Evolutionary conservation across 208 protist species (phyloP), one percentile per base, ranked within the genome.

Genomic region (Leishmania turanica): DNA sequence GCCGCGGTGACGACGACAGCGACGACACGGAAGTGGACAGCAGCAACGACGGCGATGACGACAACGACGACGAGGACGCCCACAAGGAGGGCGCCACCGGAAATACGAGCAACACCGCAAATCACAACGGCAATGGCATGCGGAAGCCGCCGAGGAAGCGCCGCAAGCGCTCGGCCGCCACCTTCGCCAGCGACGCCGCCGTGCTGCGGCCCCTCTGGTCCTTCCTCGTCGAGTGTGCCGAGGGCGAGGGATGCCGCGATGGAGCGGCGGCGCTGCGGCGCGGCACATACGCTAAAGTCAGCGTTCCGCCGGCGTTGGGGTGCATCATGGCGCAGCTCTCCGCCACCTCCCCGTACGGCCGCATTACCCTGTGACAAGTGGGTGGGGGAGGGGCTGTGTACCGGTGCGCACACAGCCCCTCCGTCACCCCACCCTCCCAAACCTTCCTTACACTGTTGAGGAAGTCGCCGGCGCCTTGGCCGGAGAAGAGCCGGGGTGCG

Each of bases 211-310:
- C 90, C 27, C 86, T 97, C 47, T 97, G 92, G 90, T 68, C 54
- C 27, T 97, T 95, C 82, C 78, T 97, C 65, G 75, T 89, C 24
- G 70, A 89, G 76, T 94, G 90, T 66, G 91, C 83, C 3, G 87
- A 89, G 56, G 86, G 84, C n/a, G 95, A 93, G 68, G 69, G 83
- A 68, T 80, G 58, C 74, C 70, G 79, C 37, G 85, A 94, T 42
- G 84, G 80, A 6, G 82, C 79, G 19, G 77, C 64, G 24, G 84
- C 80, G 40, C 83, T 94, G 84, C 78, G 76, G 31, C 79, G 82
- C 60, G 82, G 89, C 56, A 79, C 70, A 21, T 96, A 92, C 75
- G 82, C 72, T n/a, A 87, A 88, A 68, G 79, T 96, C 45, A 78
- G 84, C 51, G 17, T 96, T 42, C 85, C 89, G 17, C 83, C 80